Percentiles rank a stretch among this genome's conserved stretches.
Conservation (phyloP, 441 rosid genomes). For the Corymbia calophylla region DNA sequence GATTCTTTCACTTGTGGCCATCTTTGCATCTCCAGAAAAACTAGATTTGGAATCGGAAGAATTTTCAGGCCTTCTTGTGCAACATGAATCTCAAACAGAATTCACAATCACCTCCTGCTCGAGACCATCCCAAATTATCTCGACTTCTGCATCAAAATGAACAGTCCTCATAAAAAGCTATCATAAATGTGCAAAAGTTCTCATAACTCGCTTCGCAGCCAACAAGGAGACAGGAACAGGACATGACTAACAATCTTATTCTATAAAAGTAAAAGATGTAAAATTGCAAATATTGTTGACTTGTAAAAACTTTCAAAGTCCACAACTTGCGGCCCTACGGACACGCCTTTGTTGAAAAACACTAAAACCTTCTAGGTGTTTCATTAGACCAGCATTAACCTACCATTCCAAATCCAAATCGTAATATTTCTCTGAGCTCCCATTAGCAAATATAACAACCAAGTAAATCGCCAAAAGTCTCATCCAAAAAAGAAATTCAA, state of each 20-base stretch:
- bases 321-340: background rate
- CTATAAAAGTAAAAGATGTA: background rate
- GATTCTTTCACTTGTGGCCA: conserved; percentile 43
- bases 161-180: background rate
- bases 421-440: background rate
- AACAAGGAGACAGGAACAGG: background rate
- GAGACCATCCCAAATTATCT: background rate
- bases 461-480: background rate
- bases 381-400: background rate
- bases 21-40: conserved; percentile 28
- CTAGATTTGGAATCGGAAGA: background rate
- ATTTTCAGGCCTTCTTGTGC: background rate
- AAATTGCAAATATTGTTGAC: background rate
- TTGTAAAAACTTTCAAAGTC: background rate
- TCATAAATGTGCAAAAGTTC: background rate
- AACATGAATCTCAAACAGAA: background rate
- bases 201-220: background rate
- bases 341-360: background rate
- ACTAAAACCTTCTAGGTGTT: background rate
- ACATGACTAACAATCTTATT: background rate
- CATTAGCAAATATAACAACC: background rate
- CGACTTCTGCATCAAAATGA: background rate
- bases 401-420: background rate
- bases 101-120: background rate
- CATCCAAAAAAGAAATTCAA: background rate